These are phyloP conservation scores for Tuber magnatum DNA, from an alignment of 495 filamentous ascomycete genomes.

Conservation along the genomic window DNA sequence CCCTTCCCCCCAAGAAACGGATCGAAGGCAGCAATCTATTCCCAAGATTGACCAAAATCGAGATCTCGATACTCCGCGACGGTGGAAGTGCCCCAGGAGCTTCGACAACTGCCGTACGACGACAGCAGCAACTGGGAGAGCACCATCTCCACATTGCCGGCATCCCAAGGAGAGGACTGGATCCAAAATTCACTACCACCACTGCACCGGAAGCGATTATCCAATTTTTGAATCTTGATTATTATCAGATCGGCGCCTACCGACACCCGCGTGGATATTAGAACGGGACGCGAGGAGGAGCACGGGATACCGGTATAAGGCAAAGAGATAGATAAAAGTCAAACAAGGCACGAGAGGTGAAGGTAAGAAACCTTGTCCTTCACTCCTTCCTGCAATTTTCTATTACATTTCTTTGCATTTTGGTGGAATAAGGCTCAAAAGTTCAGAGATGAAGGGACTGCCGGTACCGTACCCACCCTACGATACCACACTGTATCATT, in stretches of 20 bases:
- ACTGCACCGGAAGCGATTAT: constrained; percentile 24
- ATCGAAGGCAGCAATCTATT: constrained; percentile 20
- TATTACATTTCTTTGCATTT: constrained; percentile 20
- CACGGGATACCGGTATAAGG: constrained; percentile 1
- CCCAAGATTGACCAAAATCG: constrained; percentile 28
- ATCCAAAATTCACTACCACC: background rate
- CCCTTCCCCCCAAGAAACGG: background rate
- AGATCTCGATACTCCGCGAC: constrained; percentile 24
- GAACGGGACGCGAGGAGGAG: constrained; percentile 9
- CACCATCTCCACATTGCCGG: background rate
- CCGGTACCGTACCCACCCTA: too few relatives aligned
- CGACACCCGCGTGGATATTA: background rate
- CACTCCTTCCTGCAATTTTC: background rate
- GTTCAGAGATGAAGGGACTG: background rate
- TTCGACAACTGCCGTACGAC: background rate
- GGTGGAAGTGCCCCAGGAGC: background rate
- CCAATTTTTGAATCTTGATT: constrained; percentile 10
- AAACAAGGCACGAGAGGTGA: background rate
- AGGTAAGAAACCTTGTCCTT: background rate
- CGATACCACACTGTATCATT: too few relatives aligned
- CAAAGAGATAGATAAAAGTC: background rate
- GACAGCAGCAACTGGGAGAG: background rate
- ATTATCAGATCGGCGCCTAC: constrained; percentile 19
- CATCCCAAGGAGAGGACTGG: constrained; percentile 11
- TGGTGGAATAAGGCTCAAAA: background rate